Conservation (phyloP, 2,329 filamentous ascomycete species). For the Tolypocladium pustulatum region DNA sequence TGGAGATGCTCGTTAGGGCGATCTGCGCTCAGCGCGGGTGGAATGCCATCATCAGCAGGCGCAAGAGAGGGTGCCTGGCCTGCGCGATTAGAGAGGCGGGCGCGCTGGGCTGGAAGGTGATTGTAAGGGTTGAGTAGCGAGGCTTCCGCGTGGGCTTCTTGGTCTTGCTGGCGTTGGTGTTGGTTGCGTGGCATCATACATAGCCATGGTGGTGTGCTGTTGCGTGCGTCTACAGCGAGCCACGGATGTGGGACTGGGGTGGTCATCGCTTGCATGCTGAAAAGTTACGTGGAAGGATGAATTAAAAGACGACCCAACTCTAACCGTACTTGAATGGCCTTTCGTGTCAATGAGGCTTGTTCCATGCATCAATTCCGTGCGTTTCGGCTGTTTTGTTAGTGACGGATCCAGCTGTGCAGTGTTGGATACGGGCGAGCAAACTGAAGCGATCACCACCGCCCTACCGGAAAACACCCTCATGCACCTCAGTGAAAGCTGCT, state of each 20-base stretch:
- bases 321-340: background rate
- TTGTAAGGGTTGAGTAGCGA: slow-evolving; percentile 40
- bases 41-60: slow-evolving; percentile 61
- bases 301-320: background rate
- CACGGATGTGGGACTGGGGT: background rate
- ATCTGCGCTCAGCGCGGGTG: slow-evolving; percentile 65
- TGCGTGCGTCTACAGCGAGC: background rate
- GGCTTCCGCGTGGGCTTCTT: too few species aligned
- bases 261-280: background rate
- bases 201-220: background rate
- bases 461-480: too few species aligned
- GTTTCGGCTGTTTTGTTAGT: background rate
- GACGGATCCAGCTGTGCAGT: background rate
- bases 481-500: too few species aligned
- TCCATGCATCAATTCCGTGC: background rate
- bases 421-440: background rate
- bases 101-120: slow-evolving; percentile 57
- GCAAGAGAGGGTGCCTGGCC: slow-evolving; percentile 57
- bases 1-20: slow-evolving; percentile 62
- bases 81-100: slow-evolving; percentile 69
- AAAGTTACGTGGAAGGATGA: background rate
- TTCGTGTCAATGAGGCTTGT: background rate
- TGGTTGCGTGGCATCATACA: background rate
- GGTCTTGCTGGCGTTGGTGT: background rate
- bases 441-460: background rate